Evolutionary conservation across 176 grass and related monocot genomes (phyloP).

Genomic region (Oryza brachyantha): DNA sequence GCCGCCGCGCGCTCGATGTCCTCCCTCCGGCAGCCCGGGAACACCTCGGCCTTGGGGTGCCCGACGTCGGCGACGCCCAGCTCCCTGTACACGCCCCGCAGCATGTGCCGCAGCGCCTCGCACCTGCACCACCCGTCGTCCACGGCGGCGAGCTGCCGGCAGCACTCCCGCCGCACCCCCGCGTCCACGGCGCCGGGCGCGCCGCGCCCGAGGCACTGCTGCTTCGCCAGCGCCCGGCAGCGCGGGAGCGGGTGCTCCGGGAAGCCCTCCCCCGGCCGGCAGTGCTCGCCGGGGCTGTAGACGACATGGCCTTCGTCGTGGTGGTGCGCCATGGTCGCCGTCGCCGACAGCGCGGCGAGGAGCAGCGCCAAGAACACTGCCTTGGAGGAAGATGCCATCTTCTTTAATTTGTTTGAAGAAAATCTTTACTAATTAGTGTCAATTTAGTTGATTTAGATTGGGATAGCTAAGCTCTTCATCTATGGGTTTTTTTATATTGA

Average conservation of each 20-base stretch:
- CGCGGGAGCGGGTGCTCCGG: not conserved
- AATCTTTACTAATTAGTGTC: not conserved
- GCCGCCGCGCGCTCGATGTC: not conserved
- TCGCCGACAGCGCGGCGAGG: not conserved
- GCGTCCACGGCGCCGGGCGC: not conserved
- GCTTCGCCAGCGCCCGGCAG: not conserved
- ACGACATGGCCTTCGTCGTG: not conserved
- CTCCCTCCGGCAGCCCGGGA: not conserved
- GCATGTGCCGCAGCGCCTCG: not conserved
- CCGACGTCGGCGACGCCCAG: not conserved
- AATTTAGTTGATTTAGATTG: no score
- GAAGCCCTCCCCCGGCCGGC: not conserved
- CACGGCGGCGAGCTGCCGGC: constrained; percentile 1
- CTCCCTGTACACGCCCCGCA: not conserved
- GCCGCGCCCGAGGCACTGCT: not conserved
- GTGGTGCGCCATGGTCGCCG: not conserved
- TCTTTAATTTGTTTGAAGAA: not conserved
- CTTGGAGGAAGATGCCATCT: not conserved
- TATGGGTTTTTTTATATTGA: no score
- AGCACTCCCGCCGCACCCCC: not conserved
- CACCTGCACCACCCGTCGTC: not conserved
- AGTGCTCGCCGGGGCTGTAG: not conserved
- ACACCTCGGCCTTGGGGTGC: not conserved
- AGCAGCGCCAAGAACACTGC: not conserved
- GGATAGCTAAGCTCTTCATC: no score